Evolutionary conservation across 1,139 yeast genomes (phyloP).

Genomic region (Geotrichum reessii): DNA sequence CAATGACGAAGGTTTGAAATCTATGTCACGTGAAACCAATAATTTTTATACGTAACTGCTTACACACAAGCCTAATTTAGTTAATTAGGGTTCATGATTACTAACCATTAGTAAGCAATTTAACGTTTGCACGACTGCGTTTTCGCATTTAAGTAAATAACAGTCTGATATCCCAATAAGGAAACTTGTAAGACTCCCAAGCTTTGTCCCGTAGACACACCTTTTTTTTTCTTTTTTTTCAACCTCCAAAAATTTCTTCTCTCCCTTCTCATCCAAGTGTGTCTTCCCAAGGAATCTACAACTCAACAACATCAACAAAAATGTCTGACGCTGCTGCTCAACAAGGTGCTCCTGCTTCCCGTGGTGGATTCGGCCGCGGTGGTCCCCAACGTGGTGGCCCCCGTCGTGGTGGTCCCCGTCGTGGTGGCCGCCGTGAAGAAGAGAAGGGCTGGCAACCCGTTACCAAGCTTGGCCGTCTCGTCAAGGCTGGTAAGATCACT

Average conservation of each 20-base stretch:
- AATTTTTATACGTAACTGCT: not conserved
- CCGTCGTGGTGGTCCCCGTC: conserved; percentile 47
- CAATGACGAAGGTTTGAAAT: too few species aligned
- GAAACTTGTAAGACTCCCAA: not conserved
- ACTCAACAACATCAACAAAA: conserved; percentile 10
- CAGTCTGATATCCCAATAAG: not conserved
- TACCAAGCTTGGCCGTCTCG: conserved; percentile 99
- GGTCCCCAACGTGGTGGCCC: conserved; percentile 53
- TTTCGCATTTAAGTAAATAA: not conserved
- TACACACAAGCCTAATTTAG: not conserved
- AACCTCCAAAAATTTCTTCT: not conserved
- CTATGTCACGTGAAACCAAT: too few species aligned
- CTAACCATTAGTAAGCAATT: not conserved
- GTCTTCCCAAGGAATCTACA: conserved; percentile 5
- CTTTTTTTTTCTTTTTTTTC: not conserved
- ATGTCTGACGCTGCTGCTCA: conserved; percentile 18
- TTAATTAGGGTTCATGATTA: not conserved
- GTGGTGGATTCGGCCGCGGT: conserved; percentile 32
- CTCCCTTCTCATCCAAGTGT: not conserved
- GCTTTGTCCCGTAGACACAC: too few species aligned
- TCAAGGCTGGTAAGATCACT: conserved; percentile 96
- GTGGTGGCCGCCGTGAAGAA: conserved; percentile 71
- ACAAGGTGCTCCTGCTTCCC: conserved; percentile 22
- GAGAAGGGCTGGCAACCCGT: conserved; percentile 99
- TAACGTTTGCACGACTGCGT: not conserved